Conservation (phyloP, 441 rosid species). For the Pelargonium fulgidum region DNA sequence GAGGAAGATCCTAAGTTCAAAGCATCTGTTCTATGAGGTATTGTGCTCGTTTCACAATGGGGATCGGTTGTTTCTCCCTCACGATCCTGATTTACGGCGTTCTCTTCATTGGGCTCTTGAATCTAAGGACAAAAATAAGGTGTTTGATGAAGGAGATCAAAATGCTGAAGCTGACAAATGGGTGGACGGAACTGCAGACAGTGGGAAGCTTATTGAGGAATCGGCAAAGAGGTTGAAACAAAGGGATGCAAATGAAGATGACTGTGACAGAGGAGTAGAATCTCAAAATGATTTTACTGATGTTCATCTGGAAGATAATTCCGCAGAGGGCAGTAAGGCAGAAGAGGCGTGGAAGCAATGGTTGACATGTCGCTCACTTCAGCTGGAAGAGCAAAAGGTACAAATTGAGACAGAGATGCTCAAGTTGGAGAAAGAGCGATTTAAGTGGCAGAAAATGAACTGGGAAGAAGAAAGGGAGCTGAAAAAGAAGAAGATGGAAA, state of each 20-base stretch:
- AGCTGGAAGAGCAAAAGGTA: constrained; percentile 22
- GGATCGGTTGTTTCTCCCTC: constrained; percentile 24
- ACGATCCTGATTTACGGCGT: constrained; percentile 22
- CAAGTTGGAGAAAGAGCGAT: constrained; percentile 24
- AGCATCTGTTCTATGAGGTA: constrained; percentile 30
- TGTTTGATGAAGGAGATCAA: constrained; percentile 13
- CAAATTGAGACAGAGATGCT: constrained; percentile 21
- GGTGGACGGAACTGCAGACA: constrained; percentile 5
- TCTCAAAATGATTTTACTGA: constrained; percentile 9
- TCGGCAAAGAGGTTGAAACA: neutral
- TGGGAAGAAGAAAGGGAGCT: constrained; percentile 24
- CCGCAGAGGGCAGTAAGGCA: constrained; percentile 11
- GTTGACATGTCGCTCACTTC: constrained; percentile 13
- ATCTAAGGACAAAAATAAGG: constrained; percentile 14
- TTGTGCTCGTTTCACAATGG: constrained; percentile 33
- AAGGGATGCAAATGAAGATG: neutral
- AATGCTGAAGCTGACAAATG: constrained; percentile 12
- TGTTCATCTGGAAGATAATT: constrained; percentile 1
- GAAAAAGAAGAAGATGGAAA: constrained; percentile 30
- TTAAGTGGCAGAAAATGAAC: constrained; percentile 23
- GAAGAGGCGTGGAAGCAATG: constrained; percentile 8
- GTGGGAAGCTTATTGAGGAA: neutral
- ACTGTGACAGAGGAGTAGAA: constrained; percentile 3
- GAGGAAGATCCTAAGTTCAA: constrained; percentile 31
- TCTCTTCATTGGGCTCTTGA: constrained; percentile 22